Conservation (phyloP, 148 eudicot genomes). For the Vaccinium macrocarpon region DNA sequence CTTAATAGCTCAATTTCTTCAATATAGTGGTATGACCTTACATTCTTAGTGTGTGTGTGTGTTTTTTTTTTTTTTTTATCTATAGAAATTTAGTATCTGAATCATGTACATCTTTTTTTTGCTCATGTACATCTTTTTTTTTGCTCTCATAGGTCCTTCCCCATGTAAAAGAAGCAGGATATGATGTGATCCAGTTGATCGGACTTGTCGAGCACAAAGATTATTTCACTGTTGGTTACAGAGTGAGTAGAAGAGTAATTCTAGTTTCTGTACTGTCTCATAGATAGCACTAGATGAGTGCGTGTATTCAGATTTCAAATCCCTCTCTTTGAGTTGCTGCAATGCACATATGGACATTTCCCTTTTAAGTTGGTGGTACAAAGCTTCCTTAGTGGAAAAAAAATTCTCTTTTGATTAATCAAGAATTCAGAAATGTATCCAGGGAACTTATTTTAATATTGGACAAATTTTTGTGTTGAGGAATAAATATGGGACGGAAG, state of each 20-base stretch:
- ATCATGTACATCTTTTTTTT: conserved; percentile 1
- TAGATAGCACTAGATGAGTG: background rate
- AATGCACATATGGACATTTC: background rate
- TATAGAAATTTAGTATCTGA: background rate
- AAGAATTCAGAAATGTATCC: background rate
- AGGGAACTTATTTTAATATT: background rate
- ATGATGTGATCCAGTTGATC: conserved; percentile 87
- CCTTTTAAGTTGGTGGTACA: background rate
- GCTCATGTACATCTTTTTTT: background rate
- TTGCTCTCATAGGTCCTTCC: conserved; percentile 63
- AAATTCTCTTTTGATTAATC: background rate
- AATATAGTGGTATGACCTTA: background rate
- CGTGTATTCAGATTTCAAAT: background rate
- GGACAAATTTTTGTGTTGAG: background rate
- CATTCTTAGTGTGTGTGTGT: background rate
- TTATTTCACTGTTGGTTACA: conserved; percentile 90
- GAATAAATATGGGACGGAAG: background rate
- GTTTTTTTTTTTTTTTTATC: background rate
- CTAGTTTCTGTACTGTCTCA: background rate
- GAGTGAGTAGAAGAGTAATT: conserved; percentile 51
- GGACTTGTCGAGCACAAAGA: conserved; percentile 98
- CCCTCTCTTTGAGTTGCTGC: conserved; percentile 8
- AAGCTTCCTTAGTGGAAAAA: background rate
- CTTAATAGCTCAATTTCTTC: background rate
- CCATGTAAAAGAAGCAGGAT: conserved; percentile 80